Conservation (phyloP, 2,329 filamentous ascomycete genomes). For the Cercospora janseana region DNA sequence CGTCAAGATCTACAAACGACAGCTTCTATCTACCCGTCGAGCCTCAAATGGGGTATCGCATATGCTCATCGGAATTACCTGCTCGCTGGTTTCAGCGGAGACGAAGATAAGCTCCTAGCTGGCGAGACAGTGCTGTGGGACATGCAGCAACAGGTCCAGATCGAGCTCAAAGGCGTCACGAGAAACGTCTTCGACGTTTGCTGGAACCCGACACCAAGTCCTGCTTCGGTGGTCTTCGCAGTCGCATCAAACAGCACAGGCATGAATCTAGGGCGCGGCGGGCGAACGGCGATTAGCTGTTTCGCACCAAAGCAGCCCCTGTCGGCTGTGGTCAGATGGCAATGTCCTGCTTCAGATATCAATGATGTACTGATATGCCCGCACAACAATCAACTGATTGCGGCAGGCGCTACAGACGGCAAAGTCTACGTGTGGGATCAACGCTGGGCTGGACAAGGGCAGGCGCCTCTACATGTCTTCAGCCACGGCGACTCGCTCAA, state of each 20-base stretch:
- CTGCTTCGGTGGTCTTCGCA: slow-evolving; percentile 47
- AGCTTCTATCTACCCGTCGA: slow-evolving; percentile 42
- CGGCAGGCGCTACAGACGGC: slow-evolving; percentile 61
- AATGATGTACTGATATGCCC: slow-evolving; percentile 55
- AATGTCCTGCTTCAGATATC: slow-evolving; percentile 60
- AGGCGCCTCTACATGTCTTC: slow-evolving; percentile 50
- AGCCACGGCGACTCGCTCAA: slow-evolving; percentile 52
- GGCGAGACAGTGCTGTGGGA: slow-evolving; percentile 59
- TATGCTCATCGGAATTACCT: slow-evolving; percentile 44
- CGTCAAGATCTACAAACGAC: slow-evolving; percentile 29
- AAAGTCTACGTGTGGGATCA: slow-evolving; percentile 61
- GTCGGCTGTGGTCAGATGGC: slow-evolving; percentile 46
- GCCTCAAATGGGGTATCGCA: slow-evolving; percentile 50
- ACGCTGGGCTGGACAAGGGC: slow-evolving; percentile 42
- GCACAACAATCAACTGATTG: slow-evolving; percentile 51
- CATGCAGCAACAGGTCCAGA: slow-evolving; percentile 41
- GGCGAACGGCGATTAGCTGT: slow-evolving; percentile 53
- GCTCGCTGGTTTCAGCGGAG: slow-evolving; percentile 54
- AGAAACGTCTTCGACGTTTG: slow-evolving; percentile 59
- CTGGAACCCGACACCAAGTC: slow-evolving; percentile 52
- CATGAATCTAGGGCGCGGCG: slow-evolving; percentile 40
- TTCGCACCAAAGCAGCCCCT: slow-evolving; percentile 47
- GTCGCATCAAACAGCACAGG: slow-evolving; percentile 49
- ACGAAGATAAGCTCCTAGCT: slow-evolving; percentile 41
- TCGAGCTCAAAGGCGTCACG: slow-evolving; percentile 48